Conservation (phyloP, 352 stramenopile species). For the Phytopythium mirpurense region DNA sequence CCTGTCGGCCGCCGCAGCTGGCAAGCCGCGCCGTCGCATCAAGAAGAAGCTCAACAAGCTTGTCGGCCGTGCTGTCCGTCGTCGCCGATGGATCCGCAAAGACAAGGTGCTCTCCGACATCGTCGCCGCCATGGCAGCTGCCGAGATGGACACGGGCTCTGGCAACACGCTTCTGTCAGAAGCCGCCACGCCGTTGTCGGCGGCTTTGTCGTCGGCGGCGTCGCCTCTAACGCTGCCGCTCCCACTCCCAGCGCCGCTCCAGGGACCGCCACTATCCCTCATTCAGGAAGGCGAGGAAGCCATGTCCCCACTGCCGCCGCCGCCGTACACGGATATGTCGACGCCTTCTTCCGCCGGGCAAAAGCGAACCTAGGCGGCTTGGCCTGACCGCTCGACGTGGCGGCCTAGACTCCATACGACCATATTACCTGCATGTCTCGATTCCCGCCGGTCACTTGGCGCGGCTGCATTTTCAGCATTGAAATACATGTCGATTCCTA, state of each 20-base stretch:
- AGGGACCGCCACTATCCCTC: neutral
- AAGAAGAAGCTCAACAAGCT: constrained; percentile 84
- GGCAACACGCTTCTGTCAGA: neutral
- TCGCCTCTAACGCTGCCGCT: constrained; percentile 3
- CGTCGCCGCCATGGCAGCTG: constrained; percentile 14
- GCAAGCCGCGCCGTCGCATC: constrained; percentile 54
- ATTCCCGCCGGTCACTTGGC: neutral
- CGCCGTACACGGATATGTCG: constrained; percentile 8
- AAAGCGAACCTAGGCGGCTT: neutral
- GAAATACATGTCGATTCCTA: neutral
- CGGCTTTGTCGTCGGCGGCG: constrained; percentile 19
- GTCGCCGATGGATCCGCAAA: constrained; percentile 73
- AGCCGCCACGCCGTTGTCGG: too few species aligned
- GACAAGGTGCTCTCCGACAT: constrained; percentile 60
- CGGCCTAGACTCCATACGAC: neutral
- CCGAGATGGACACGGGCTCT: neutral
- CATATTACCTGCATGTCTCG: neutral
- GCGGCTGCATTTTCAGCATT: neutral
- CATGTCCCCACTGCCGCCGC: constrained; percentile 10
- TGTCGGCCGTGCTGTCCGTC: constrained; percentile 70
- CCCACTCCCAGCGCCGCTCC: neutral
- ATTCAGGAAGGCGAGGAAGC: constrained; percentile 3
- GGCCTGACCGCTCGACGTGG: neutral
- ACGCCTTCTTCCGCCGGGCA: constrained; percentile 3
- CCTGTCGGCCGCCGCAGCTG: constrained; percentile 14